phyloP scores from a whole-genome alignment of 1,284 basidiomycete genomes.

The Erythrobasidium hasegawianum region DNA sequence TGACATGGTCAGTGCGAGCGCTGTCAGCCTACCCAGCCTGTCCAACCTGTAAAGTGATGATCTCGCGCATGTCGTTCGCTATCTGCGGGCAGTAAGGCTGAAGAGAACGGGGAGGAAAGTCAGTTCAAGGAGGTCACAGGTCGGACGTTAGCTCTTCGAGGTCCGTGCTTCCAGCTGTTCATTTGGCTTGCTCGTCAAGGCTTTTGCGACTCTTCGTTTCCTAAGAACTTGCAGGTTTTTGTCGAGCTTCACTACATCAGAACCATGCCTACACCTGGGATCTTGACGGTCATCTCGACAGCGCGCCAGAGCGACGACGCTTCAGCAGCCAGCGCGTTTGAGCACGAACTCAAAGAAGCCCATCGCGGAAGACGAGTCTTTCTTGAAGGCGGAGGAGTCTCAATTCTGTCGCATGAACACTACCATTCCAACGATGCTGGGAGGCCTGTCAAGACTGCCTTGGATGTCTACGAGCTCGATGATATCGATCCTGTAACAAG shows the following conservation, averaged over 20 bases:
- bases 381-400: constrained; percentile 6
- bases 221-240: no score
- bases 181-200: no score
- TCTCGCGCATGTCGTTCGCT: constrained; percentile 1
- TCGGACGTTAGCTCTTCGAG: no score
- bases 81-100: not conserved
- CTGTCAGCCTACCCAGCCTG: constrained; percentile 5
- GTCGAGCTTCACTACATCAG: no score
- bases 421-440: constrained; percentile 1
- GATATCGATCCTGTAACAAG: constrained; percentile 21
- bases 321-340: not conserved
- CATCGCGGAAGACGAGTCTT: constrained; percentile 15
- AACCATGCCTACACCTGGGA: constrained; percentile 8
- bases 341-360: constrained; percentile 16
- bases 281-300: constrained; percentile 9
- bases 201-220: no score
- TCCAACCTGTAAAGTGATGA: constrained; percentile 3
- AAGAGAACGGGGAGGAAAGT: no score
- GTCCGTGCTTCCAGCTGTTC: no score
- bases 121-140: no score
- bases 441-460: not conserved
- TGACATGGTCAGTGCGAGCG: not conserved
- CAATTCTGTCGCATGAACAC: constrained; percentile 20
- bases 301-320: not conserved
- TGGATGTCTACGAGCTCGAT: constrained; percentile 24